phyloP scores from a whole-genome alignment of 1,139 yeast species.

The Suhomyces terraborum region DNA sequence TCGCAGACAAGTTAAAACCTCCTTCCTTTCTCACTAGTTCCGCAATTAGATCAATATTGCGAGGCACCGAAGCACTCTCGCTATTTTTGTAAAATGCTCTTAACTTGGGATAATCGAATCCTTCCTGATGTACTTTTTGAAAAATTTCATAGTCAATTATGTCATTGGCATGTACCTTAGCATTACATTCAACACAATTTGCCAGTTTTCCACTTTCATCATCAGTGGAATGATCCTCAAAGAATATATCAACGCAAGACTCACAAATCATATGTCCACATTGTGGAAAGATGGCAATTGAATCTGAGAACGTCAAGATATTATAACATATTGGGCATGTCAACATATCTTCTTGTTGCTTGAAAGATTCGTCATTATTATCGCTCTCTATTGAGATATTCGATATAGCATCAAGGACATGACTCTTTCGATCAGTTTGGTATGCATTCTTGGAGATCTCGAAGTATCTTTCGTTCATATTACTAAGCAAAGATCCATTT shows the following conservation, averaged over 20 bases:
- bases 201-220: slow-evolving; percentile 45
- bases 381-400: neutral
- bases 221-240: slow-evolving; percentile 42
- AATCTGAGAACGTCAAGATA: slow-evolving; percentile 48
- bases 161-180: slow-evolving; percentile 39
- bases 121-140: slow-evolving; percentile 44
- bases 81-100: slow-evolving; percentile 15
- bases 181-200: slow-evolving; percentile 55
- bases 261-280: slow-evolving; percentile 76
- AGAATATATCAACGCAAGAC: slow-evolving; percentile 57
- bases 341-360: slow-evolving; percentile 26
- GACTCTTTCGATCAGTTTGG: neutral
- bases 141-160: slow-evolving; percentile 55
- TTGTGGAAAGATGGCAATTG: slow-evolving; percentile 46
- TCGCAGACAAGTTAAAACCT: slow-evolving; percentile 53
- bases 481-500: too few relatives aligned
- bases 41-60: slow-evolving; percentile 24
- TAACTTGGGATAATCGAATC: slow-evolving; percentile 16
- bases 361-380: slow-evolving; percentile 4
- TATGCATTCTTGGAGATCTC: neutral
- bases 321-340: slow-evolving; percentile 74
- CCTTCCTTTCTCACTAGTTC: slow-evolving; percentile 33
- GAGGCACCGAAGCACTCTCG: slow-evolving; percentile 8
- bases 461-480: neutral
- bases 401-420: slow-evolving; percentile 2